Evolutionary conservation across 2,329 filamentous ascomycete genomes (phyloP).

Genomic region (Aureobasidium vineae): DNA sequence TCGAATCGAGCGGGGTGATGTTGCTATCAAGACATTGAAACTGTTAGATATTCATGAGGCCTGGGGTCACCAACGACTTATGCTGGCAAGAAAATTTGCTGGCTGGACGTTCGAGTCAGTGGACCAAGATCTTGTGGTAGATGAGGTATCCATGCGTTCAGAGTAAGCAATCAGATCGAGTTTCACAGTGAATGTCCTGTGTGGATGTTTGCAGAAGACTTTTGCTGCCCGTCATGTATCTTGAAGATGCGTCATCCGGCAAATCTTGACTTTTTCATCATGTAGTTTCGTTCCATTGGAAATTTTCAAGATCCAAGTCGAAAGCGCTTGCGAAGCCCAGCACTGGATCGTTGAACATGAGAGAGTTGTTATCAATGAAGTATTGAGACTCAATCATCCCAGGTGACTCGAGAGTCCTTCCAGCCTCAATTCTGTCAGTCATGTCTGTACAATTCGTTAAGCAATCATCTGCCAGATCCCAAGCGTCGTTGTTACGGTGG

Average conservation of each 20-base stretch:
- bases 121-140: neutral
- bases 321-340: neutral
- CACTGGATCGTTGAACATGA: neutral
- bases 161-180: too few relatives aligned
- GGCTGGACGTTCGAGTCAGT: neutral
- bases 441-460: neutral
- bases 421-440: neutral
- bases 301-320: neutral
- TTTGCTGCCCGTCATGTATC: too few relatives aligned
- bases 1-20: neutral
- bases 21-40: neutral
- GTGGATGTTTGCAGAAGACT: too few relatives aligned
- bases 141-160: too few relatives aligned
- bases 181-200: too few relatives aligned
- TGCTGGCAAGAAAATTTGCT: neutral
- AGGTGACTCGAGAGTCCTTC: neutral
- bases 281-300: neutral
- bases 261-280: neutral
- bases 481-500: neutral
- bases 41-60: neutral
- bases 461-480: conserved; percentile 13
- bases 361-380: neutral
- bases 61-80: neutral
- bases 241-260: too few relatives aligned
- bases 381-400: neutral